Base-by-base conservation (phyloP, 2,329 filamentous ascomycete species). In the Apiospora arundinis region DNA sequence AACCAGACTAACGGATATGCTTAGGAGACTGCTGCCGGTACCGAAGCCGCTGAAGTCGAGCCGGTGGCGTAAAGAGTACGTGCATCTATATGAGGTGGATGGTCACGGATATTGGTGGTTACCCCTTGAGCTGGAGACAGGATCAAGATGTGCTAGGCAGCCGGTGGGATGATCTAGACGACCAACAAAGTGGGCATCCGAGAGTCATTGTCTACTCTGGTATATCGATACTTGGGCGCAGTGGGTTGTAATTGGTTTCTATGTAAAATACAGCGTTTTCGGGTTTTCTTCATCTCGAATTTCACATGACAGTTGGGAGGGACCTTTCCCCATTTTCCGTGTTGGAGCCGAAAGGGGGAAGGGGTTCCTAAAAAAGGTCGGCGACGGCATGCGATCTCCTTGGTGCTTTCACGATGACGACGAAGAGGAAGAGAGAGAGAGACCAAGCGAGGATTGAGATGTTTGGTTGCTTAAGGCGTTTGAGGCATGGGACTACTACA, bases 181-280 rank as follows among this genome's bases (percentile, higher is more conserved):
- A 37, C 21, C 18, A 23, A 40, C 28, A 63, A 63, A 63, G 40
- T 40, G 28, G 56, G 37, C 32, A 63, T 37, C 40, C 9, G 9
- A 21, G 56, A 32, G 56, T 4, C 28, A n/a, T 23, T 63, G 32
- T 21, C 18, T 32, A n/a, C 56, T 40, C 32, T 28, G 56, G 56
- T 40, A 63, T 18, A 11, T n/a, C 9, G 18, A 63, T 63, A 18
- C 32, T 37, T 63, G 44, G 65, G 67, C 45, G 67, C 67, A 69
- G 9, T 40, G 67, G 45, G 28, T 69, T 46, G 67, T 69, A 56
- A 49, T 56, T 45, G 65, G 40, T 67, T 56, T 69, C 37, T 52
- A 28, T 69, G 67, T 69, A 69, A 49, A 49, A 69, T 69, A 69
- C 46, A 69, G 67, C 67, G 67, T 37, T 56, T 69, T 52, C 46